Percentiles rank a stretch among this genome's conserved stretches.
Conservation (phyloP, 305 asterid species). For the Fraxinus paxiana region DNA sequence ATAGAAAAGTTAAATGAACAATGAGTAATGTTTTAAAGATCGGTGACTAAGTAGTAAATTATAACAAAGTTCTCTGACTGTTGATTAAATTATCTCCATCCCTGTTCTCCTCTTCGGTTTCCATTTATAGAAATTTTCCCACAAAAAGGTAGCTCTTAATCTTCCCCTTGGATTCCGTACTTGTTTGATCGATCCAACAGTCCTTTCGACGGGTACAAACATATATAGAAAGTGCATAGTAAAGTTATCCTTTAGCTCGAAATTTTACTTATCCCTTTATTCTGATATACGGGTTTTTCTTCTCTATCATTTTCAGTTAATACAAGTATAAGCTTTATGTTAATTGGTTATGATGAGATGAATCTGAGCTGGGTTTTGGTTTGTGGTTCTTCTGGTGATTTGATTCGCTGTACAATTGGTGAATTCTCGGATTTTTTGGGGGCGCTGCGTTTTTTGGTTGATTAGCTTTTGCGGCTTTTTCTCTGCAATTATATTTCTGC, state of each 20-base stretch:
- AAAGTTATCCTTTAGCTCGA: not conserved
- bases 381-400: constrained; percentile 11
- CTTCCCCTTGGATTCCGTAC: not conserved
- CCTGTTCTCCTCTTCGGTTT: not conserved
- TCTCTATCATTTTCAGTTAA: not conserved
- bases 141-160: not conserved
- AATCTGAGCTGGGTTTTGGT: not conserved
- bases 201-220: not conserved
- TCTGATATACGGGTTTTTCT: not conserved
- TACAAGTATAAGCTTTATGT: not conserved
- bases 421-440: constrained; percentile 4
- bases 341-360: not conserved
- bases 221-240: not conserved
- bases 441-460: not conserved
- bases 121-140: not conserved
- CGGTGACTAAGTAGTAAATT: not conserved
- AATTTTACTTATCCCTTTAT: not conserved
- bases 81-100: not conserved
- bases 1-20: not conserved
- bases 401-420: not conserved
- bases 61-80: not conserved
- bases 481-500: not conserved
- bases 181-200: not conserved
- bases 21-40: not conserved
- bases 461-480: not conserved